Evolutionary conservation across 176 grass and related monocot genomes (phyloP), one percentile per base, ranked within the genome.

Genomic region (Echinochloa phyllopogon): DNA sequence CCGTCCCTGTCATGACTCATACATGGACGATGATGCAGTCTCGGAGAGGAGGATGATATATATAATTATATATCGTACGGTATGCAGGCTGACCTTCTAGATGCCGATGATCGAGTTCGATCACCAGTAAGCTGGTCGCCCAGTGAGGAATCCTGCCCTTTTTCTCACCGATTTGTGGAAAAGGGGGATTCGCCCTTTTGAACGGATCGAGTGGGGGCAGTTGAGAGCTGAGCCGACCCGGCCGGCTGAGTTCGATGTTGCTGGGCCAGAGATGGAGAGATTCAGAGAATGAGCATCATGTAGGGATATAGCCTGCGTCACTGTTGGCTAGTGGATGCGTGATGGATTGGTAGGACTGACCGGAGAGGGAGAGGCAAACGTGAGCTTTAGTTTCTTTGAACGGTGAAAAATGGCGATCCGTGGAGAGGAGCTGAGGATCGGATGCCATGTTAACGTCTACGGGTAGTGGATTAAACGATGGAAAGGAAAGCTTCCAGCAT

Each of bases 71-170:
- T 60, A n/a, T 57, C 21, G n/a, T 60, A 60, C 15, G 55, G 37
- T 9, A 51, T 2, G 64, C 21, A 73, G 45, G 24, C 64, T 81
- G 78, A 65, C 82, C 82, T 84, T 84, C 71, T 75, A 75, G 70
- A 65, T 11, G 52, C 8, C 11, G 43, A n/a, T 8, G 68, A 33
- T 33, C 29, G 29, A 15, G 68, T 25, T 71, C n/a, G n/a, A n/a
- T n/a, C 6, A 57, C 15, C 6, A 21, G 36, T 15, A 63, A 7
- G 9, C 24, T 18, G 62, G 62, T 53, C 45, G 36, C 40, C n/a
- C 29, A 1, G 58, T 17, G 37, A 50, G 17, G 16, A 83, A 50
- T 33, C 81, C 42, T 50, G 11, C 10, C n/a, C 3, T 62, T 23
- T 36, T 51, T 50, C 36, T 21, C 57, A 42, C 70, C n/a, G 57